Base-by-base conservation (phyloP, 2,329 filamentous ascomycete species). In the Neonectria ditissima region DNA sequence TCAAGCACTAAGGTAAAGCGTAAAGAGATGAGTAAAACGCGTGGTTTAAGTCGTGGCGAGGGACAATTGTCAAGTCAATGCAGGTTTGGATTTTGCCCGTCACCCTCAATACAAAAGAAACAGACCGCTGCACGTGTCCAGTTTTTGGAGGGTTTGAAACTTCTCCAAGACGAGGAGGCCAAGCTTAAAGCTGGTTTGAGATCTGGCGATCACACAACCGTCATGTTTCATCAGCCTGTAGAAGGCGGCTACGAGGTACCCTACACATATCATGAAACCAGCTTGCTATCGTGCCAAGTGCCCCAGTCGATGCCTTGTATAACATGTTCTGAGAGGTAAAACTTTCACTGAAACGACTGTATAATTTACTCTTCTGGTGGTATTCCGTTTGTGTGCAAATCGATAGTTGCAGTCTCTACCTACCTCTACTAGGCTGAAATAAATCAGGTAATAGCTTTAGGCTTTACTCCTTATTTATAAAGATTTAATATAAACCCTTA, bases 181-280 rank as follows among this genome's bases (percentile, higher is more conserved):
- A 20, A 9, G 30, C 16, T 30, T 18, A 5, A 41, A 41, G 45
- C 30, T 41, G n/a, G n/a, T 57, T 45, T 24, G 20, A 41, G 55
- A 22, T 14, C 13, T 13, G 24, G 10, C 44, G 44, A n/a, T 20
- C 30, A 28, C 9, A 39, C 43, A 56, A 30, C 37, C 47, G 32
- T 18, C 39, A 32, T 32, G 59, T 53, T 51, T 39, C 28, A 48
- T 30, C 43, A 8, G 41, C 22, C 28, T 11, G 57, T 22, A 47
- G 47, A 24, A 30, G 16, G 20, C 30, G 34, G 13, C 20, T 39
- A 11, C 18, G 22, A 28, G 32, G 34, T 43, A 24, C 41, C 24
- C 4, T 53, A 18, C 41, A 39, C 20, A 9, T 26, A 22, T 18
- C 39, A 9, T 55, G 45, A 39, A n/a, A 39, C 37, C 16, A 14